phyloP scores from a whole-genome alignment of 78 protist genomes.

The slime mould (Dictyostelium discoideum) region dicty_2.7 NC_007089.4:1507501-1508000 shows the following conservation, averaged over 20 bases:
- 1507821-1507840: not conserved
- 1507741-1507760: not conserved
- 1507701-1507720: conserved; percentile 51
- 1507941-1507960: not conserved
- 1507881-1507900: not conserved
- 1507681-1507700: conserved; percentile 49
- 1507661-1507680: conserved; percentile 72
- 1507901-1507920: not conserved
- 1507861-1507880: not conserved
- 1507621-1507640: conserved; percentile 67
- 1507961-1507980: not conserved
- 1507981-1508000: not conserved
- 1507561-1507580: conserved; percentile 63
- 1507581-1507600: conserved; percentile 60
- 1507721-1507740: conserved; percentile 55
- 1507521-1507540: conserved; percentile 58
- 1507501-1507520: not conserved
- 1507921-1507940: not conserved
- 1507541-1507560: conserved; percentile 46
- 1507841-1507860: not conserved
- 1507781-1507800: not conserved
- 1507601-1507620: conserved; percentile 71
- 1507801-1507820: not conserved
- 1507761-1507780: conserved; percentile 24
- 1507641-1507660: conserved; percentile 75